Conservation (phyloP, 345 rosid genomes). For the Raphanus sativus region DNA sequence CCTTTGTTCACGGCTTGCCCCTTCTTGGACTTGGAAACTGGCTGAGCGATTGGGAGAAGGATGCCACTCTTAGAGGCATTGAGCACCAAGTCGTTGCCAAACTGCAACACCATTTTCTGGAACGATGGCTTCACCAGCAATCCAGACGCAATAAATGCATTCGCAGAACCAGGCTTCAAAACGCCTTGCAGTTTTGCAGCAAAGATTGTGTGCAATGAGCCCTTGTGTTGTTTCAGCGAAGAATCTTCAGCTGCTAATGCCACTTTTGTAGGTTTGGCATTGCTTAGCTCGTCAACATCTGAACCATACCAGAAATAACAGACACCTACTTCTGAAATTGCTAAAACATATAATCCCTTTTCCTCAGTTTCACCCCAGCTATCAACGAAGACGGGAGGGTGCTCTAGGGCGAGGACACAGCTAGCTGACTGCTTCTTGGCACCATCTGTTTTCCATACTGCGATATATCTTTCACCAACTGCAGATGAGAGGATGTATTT, state of each 20-base stretch:
- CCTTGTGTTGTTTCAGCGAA: conserved; percentile 43
- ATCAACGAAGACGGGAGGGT: conserved; percentile 86
- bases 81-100: conserved; percentile 62
- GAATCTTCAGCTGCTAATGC: conserved; percentile 50
- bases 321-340: conserved; percentile 82
- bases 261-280: conserved; percentile 67
- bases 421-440: conserved; percentile 77
- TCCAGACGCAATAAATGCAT: conserved; percentile 75
- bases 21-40: conserved; percentile 53
- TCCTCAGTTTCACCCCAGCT: conserved; percentile 53
- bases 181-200: conserved; percentile 80
- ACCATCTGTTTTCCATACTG: conserved; percentile 75
- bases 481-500: conserved; percentile 79
- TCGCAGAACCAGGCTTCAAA: conserved; percentile 52
- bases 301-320: conserved; percentile 85
- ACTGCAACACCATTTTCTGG: conserved; percentile 68
- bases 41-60: conserved; percentile 62
- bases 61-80: conserved; percentile 68
- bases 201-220: conserved; percentile 55
- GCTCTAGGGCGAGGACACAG: conserved; percentile 93
- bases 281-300: conserved; percentile 58
- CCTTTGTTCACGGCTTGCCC: conserved; percentile 55
- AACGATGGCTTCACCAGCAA: conserved; percentile 77
- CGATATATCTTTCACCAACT: conserved; percentile 73
- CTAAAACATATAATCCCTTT: conserved; percentile 58